Evolutionary conservation across 2,329 filamentous ascomycete species (phyloP).

Genomic region (Ceratocystiopsis minuta): DNA sequence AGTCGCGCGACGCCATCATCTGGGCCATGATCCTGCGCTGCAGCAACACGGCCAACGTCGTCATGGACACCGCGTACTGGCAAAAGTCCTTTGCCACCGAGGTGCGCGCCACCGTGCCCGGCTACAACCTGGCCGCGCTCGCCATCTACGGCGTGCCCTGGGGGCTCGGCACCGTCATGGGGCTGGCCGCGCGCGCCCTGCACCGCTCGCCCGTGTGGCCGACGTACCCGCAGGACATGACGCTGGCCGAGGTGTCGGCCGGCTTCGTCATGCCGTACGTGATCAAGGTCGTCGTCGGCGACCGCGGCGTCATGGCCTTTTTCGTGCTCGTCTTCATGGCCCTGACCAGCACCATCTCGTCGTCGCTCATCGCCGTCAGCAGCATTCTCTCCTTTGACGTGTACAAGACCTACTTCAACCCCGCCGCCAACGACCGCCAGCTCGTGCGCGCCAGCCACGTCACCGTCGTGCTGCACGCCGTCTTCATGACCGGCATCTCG

Average conservation of each 20-base stretch:
- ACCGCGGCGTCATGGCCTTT: slow-evolving; percentile 16
- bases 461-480: slow-evolving; percentile 17
- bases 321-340: slow-evolving; percentile 28
- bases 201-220: slow-evolving; percentile 12
- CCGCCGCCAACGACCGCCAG: slow-evolving; percentile 6
- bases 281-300: slow-evolving; percentile 18
- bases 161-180: slow-evolving; percentile 18
- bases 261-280: slow-evolving; percentile 16
- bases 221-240: slow-evolving; percentile 15
- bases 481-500: slow-evolving; percentile 16
- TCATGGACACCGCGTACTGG: slow-evolving; percentile 35
- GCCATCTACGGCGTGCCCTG: slow-evolving; percentile 21
- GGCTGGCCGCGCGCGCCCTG: slow-evolving; percentile 17
- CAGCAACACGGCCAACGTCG: slow-evolving; percentile 28
- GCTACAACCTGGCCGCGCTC: slow-evolving; percentile 15
- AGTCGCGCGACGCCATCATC: slow-evolving; percentile 18
- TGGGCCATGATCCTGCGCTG: slow-evolving; percentile 28
- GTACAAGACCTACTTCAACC: slow-evolving; percentile 21
- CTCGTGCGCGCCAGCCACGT: slow-evolving; percentile 17
- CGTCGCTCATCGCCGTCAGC: slow-evolving; percentile 23
- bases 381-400: slow-evolving; percentile 21
- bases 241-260: slow-evolving; percentile 12
- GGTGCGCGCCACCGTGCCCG: slow-evolving; percentile 20
- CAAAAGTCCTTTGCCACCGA: slow-evolving; percentile 28
- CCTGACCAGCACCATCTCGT: slow-evolving; percentile 23